A percentile compares a stretch with the other conserved stretches of the same genome.
phyloP scores from a whole-genome alignment of 2,329 filamentous ascomycete genomes.

The Aspergillus terreus region DNA sequence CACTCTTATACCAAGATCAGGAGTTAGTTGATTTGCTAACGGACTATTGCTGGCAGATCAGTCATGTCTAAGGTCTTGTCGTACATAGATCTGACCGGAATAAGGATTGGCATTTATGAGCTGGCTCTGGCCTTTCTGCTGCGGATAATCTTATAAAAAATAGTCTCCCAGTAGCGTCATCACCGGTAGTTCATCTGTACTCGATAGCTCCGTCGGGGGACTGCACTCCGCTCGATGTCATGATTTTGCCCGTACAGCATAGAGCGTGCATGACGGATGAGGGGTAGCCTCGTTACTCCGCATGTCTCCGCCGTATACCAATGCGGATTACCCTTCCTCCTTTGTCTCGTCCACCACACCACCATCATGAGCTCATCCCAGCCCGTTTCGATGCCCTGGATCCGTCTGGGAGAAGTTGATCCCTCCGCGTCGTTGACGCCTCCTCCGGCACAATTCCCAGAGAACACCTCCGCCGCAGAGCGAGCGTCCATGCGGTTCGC shows the following conservation, averaged over 20 bases:
- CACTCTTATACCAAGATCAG: conserved; percentile 11
- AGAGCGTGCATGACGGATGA: no score
- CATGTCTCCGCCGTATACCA: no score
- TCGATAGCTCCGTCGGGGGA: background rate
- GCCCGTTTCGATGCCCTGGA: conserved; percentile 15
- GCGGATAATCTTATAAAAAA: no score
- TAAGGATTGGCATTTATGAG: no score
- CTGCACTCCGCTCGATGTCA: background rate
- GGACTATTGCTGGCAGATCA: conserved; percentile 22
- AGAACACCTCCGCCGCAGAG: conserved; percentile 18
- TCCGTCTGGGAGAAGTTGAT: conserved; percentile 19
- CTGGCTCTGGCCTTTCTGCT: no score
- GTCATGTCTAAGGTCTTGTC: conserved; percentile 16
- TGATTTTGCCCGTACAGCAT: no score
- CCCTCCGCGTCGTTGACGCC: conserved; percentile 21
- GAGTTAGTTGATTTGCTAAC: conserved; percentile 21
- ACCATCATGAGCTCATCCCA: background rate
- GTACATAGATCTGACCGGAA: conserved; percentile 15
- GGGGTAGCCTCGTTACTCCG: no score
- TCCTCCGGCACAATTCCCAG: conserved; percentile 21
- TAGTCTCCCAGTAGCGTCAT: background rate
- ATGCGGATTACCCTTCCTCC: no score
- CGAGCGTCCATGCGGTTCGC: conserved; percentile 27
- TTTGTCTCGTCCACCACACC: background rate
- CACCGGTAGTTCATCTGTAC: background rate